These are phyloP conservation scores for Rhododendron molle DNA, from an alignment of 148 eudicot genomes.

Conservation along the genomic window DNA sequence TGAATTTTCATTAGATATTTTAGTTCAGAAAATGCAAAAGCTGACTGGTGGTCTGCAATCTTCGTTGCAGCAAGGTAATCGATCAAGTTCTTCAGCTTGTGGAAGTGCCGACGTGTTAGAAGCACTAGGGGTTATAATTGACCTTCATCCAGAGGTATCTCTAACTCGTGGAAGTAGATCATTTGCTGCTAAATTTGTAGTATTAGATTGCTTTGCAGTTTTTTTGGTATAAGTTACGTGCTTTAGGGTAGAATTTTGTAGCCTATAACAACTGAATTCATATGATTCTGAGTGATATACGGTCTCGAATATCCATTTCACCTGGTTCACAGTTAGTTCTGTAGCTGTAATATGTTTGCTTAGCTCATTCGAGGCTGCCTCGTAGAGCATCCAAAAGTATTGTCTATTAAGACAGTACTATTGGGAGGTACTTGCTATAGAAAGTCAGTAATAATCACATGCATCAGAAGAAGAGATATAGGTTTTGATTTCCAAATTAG, in stretches of 20 bases:
- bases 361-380: neutral
- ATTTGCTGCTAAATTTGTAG: neutral
- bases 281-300: neutral
- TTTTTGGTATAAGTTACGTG: neutral
- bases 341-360: neutral
- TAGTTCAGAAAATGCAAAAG: neutral
- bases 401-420: neutral
- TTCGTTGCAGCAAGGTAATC: constrained; percentile 80
- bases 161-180: neutral
- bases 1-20: neutral
- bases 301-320: neutral
- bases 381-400: neutral
- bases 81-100: constrained; percentile 98
- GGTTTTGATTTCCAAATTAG: neutral
- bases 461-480: neutral
- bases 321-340: neutral
- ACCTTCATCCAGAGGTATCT: constrained; percentile 83
- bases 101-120: constrained; percentile 99
- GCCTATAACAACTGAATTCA: neutral
- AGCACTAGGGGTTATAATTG: constrained; percentile 78
- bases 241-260: neutral
- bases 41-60: neutral
- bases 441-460: neutral
- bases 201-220: neutral
- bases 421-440: neutral